Evolutionary conservation across 495 filamentous ascomycete species (phyloP), one percentile per base, ranked within the genome.

Genomic region (Eremomyces bilateralis): DNA sequence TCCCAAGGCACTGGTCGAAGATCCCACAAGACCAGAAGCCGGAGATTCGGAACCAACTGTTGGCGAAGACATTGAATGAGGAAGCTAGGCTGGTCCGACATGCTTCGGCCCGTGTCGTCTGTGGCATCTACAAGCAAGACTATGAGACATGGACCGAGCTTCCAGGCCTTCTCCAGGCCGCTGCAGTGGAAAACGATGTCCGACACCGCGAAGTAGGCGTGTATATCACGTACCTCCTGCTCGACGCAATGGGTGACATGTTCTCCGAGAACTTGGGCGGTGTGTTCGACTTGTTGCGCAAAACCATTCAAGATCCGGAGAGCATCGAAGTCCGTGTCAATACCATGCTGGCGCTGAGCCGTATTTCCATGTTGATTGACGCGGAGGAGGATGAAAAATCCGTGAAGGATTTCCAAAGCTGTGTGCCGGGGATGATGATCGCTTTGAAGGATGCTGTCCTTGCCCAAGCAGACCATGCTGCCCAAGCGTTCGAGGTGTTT

Each of bases 401-500:
- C 2, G 63, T 92, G 35, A 62, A 65, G 39, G 54, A 67, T 18
- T 73, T 95, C 51, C 77, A 83, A 55, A 61, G 67, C 19, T 64
- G 81, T 27, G 61, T 95, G 30, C 90, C 88, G 6, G 48, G 70
- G 41, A 91, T 95, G 83, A 83, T 95, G 22, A 65, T 66, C 15
- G 78, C 94, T 6, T 66, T 97, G 32, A 85, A 93, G 61, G 63
- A 72, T 31, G 67, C 77, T 16, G 72, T 95, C 35, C 66, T 76
- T 42, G 62, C 65, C 20, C 64, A 69, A 5, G 85, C 93, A 40
- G 84, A 90, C 43, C 75, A 73, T 40, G 67, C 75, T 33, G 77
- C 80, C 55, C 76, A 85, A 47, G 76, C 75, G 4, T 97, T 97
- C 47, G 88, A 97, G 53, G 84, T 94, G 34, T 93, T 97, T 66